A percentile compares a stretch with the other conserved stretches of the same genome.
These are phyloP conservation scores for Ogataea parapolymorpha DNA, from an alignment of 805 yeast genomes.

Conservation along the genomic window DNA sequence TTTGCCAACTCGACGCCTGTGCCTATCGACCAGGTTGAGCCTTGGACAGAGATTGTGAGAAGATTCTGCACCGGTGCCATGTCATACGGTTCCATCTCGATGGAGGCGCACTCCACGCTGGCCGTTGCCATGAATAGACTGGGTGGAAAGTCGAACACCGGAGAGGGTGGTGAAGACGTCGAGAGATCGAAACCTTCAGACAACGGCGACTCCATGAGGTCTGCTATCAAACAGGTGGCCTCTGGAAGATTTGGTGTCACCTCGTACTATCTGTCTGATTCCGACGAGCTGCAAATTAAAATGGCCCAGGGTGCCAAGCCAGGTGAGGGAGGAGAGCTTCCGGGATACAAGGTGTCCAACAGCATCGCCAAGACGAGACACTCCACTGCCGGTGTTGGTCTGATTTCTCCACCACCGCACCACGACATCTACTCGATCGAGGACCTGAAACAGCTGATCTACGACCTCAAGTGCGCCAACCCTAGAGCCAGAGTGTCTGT, in stretches of 20 bases:
- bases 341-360: conserved; percentile 87
- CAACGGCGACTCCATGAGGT: conserved; percentile 96
- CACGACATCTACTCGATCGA: conserved; percentile 98
- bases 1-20: conserved; percentile 66
- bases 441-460: conserved; percentile 93
- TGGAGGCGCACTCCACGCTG: conserved; percentile 96
- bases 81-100: conserved; percentile 98
- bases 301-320: conserved; percentile 99
- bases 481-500: conserved; percentile 97
- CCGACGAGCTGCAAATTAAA: conserved; percentile 95
- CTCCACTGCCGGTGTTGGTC: conserved; percentile 94
- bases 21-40: conserved; percentile 97
- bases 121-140: conserved; percentile 98
- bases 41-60: conserved; percentile 98
- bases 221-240: conserved; percentile 97
- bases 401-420: conserved; percentile 98
- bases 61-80: conserved; percentile 99
- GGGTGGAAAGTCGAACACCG: conserved; percentile 97
- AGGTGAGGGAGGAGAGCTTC: conserved; percentile 99
- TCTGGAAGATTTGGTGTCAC: conserved; percentile 98
- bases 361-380: conserved; percentile 93
- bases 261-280: conserved; percentile 88
- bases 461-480: conserved; percentile 93
- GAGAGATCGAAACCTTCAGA: conserved; percentile 77
- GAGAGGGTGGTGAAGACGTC: conserved; percentile 99